Evolutionary conservation across 768 basidiomycete species (phyloP).

Genomic region (Mycena capillaripes): DNA sequence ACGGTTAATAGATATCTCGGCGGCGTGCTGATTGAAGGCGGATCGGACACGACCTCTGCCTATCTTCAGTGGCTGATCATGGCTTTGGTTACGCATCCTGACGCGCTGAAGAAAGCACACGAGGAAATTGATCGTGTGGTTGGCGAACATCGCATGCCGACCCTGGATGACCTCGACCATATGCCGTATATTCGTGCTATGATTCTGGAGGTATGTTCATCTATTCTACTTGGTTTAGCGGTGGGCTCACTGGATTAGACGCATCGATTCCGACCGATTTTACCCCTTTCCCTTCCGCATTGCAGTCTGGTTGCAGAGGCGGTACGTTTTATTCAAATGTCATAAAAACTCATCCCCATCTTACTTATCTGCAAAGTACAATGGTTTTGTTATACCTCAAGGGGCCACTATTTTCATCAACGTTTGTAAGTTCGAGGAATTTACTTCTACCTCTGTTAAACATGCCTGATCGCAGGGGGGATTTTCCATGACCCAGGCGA

Average conservation of each 20-base stretch:
- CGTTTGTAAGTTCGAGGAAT: not conserved
- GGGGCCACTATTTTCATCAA: not conserved
- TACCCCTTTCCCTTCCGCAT: not conserved
- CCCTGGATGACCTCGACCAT: conserved; percentile 33
- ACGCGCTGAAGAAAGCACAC: conserved; percentile 43
- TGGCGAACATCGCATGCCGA: conserved; percentile 41
- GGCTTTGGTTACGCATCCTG: conserved; percentile 8
- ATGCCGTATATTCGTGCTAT: conserved; percentile 45
- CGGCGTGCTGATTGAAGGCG: not conserved
- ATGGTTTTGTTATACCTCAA: not conserved
- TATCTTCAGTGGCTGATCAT: not conserved
- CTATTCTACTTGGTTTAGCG: no score
- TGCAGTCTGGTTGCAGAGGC: not conserved
- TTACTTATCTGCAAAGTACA: not conserved
- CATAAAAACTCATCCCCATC: not conserved
- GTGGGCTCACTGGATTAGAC: not conserved
- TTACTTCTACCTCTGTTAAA: no score
- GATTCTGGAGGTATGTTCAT: conserved; percentile 37
- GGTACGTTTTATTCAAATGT: not conserved
- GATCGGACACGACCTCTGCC: not conserved
- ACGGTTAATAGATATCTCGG: conserved; percentile 42
- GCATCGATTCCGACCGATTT: not conserved
- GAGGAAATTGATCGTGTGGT: conserved; percentile 46
- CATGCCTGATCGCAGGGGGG: not conserved
- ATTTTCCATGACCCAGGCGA: conserved; percentile 32